Evolutionary conservation across 78 protist genomes (phyloP), one percentile per base, ranked within the genome.

Genomic region (Monocercomonoides exilis): DNA sequence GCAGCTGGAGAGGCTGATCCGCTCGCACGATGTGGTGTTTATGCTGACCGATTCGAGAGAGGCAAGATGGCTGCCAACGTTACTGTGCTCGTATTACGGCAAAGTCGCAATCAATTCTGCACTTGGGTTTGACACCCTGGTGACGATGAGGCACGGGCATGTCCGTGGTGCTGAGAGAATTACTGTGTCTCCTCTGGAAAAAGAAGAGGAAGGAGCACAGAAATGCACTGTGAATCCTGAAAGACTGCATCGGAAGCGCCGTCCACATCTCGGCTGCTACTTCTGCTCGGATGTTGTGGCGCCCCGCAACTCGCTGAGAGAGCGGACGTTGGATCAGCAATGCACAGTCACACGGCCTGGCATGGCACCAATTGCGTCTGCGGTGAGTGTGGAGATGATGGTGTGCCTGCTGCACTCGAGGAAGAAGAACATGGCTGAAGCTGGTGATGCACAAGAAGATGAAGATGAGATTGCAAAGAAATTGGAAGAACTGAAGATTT

Each of bases 301-400:
- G 11, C 82, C 82, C 43, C 82, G 21, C 6, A 45, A 93, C 84
- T 88, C 93, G 41, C 2, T 92, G 29, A 45, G 89, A n/a, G 96
- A 94, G 80, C 92, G 99, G 85, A 95, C 99, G 21, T 93, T 98
- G 36, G 99, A 98, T 92, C 98, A 96, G 93, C 98, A 95, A 84
- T 97, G 99, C 90, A 97, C 99, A 0, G 99, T 97, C 11, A 90
- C 97, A 0, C 92, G 98, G 6, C 99, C 99, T 0, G 99, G 98
- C 2, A 77, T 93, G 6, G 86, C 97, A 35, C 88, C 85, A 43
- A 79, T 97, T 42, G 97, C 98, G 0, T 43, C 93, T 0, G 84
- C 98, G 1, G 63, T 91, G 4, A 96, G 96, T 1, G 98, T 96
- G 2, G 99, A 97, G 87, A 54, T 97, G 21, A 33, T 91, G 35